Evolutionary conservation across 169 alveolate species (phyloP).

Genomic region (Plasmodium gonderi): DNA sequence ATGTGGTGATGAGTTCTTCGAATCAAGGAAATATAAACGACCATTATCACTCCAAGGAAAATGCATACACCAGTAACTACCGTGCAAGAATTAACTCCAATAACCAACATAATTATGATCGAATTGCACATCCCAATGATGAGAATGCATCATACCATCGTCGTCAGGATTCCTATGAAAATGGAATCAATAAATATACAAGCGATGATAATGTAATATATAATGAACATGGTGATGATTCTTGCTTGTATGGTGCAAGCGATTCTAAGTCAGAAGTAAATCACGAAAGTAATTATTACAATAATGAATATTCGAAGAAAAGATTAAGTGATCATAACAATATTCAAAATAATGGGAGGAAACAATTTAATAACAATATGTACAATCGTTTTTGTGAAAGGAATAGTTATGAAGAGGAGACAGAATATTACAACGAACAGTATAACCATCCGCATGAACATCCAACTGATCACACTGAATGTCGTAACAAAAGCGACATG

Average conservation of each 20-base stretch:
- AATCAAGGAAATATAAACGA: not conserved
- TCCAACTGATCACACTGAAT: not conserved
- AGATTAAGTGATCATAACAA: not conserved
- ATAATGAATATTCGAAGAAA: not conserved
- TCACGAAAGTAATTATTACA: not conserved
- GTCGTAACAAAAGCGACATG: not conserved
- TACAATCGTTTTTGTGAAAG: not conserved
- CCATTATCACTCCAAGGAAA: not conserved
- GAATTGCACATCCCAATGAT: not conserved
- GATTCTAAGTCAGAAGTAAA: not conserved
- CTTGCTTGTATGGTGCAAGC: not conserved
- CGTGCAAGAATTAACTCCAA: not conserved
- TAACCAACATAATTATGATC: not conserved
- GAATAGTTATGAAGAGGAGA: not conserved
- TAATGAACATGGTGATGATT: not conserved
- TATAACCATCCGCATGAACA: not conserved
- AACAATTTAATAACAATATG: not conserved
- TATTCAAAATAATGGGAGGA: not conserved
- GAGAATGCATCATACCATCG: not conserved
- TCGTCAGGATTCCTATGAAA: not conserved
- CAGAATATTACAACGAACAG: not conserved
- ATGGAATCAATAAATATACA: not conserved
- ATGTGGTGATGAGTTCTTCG: not conserved
- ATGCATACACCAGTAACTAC: not conserved
- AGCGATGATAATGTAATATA: not conserved